Percentiles rank a stretch among this genome's conserved stretches.
Conservation (phyloP, 2,329 filamentous ascomycete species). For the Bipolaris gigantea region DNA sequence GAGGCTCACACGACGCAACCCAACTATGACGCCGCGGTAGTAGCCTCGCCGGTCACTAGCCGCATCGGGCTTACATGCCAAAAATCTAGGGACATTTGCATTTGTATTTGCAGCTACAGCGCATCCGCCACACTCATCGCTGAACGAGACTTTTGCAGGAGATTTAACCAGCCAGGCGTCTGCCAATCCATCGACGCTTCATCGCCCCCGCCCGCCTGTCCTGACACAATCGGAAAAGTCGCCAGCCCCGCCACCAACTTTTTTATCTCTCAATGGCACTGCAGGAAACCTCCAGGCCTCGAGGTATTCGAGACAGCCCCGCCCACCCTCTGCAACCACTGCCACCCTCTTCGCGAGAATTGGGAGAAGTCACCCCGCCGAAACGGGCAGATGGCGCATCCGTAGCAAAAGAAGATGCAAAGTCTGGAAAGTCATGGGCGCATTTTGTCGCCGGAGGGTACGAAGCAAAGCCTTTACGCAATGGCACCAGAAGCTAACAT, state of each 20-base stretch:
- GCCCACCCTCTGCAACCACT: slow-evolving; percentile 33
- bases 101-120: slow-evolving; percentile 3
- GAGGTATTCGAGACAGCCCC: slow-evolving; percentile 32
- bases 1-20: slow-evolving; percentile 13
- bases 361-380: slow-evolving; percentile 58
- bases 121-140: slow-evolving; percentile 4
- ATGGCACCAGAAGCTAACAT: slow-evolving; percentile 16
- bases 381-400: slow-evolving; percentile 45
- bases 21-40: slow-evolving; percentile 21
- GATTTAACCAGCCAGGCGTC: background rate
- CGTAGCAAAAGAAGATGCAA: slow-evolving; percentile 44
- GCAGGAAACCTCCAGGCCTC: slow-evolving; percentile 37
- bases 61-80: slow-evolving; percentile 16
- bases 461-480: slow-evolving; percentile 32
- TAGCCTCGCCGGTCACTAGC: slow-evolving; percentile 21
- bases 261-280: slow-evolving; percentile 39
- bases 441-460: slow-evolving; percentile 92
- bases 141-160: background rate
- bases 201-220: slow-evolving; percentile 5
- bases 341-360: slow-evolving; percentile 61
- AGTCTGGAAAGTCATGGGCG: slow-evolving; percentile 76
- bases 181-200: background rate
- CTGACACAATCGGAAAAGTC: background rate
- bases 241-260: slow-evolving; percentile 13
- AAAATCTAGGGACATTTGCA: slow-evolving; percentile 22